Evolutionary conservation across 2,329 filamentous ascomycete species (phyloP).

Genomic region (Penicillium griseofulvum): DNA sequence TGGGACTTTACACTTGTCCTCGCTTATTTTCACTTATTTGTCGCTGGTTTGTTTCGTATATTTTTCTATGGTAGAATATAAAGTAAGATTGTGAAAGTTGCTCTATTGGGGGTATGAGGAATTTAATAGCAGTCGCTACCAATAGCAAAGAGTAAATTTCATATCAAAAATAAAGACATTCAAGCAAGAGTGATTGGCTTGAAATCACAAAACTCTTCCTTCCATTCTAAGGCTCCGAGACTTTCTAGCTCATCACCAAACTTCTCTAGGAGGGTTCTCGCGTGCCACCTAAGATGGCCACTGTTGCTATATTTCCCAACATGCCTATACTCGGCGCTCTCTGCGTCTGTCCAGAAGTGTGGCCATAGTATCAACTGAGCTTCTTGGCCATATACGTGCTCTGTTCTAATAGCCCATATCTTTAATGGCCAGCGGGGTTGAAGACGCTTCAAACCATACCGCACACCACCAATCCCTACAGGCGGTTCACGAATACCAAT

Average conservation of each 20-base stretch:
- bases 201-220: conserved; percentile 9
- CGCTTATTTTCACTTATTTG: too few species aligned
- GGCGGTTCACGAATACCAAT: background rate
- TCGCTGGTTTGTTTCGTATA: too few species aligned
- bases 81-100: too few species aligned
- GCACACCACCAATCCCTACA: background rate
- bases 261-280: background rate
- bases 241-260: conserved; percentile 3
- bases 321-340: conserved; percentile 6
- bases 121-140: too few species aligned
- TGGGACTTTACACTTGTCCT: too few species aligned
- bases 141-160: too few species aligned
- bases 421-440: background rate
- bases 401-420: conserved; percentile 7
- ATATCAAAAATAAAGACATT: too few species aligned
- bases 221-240: conserved; percentile 6
- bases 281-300: background rate
- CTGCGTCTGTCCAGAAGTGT: conserved; percentile 7
- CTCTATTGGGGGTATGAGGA: too few species aligned
- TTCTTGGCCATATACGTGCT: conserved; percentile 4
- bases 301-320: background rate
- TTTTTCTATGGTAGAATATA: too few species aligned
- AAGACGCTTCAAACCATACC: background rate
- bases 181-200: conserved; percentile 1
- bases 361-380: conserved; percentile 10